Conservation (phyloP, 2,329 filamentous ascomycete genomes). For the Colletotrichum chrysophilum region DNA sequence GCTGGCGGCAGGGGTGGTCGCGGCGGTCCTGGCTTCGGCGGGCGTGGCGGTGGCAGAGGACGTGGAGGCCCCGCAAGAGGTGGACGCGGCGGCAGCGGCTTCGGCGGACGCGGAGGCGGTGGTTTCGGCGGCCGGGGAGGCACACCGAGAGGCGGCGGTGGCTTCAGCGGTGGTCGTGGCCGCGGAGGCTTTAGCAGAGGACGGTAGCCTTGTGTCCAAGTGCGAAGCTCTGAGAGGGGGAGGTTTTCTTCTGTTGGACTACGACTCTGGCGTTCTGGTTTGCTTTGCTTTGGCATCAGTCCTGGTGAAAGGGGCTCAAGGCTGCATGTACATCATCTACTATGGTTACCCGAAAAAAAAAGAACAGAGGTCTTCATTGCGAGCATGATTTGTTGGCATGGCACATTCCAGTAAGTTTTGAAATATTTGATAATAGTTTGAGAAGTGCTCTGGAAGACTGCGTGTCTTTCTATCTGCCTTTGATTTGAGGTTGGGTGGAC, state of each 20-base stretch:
- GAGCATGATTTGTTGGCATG: not conserved
- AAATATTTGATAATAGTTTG: not conserved
- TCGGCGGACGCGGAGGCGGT: slow-evolving; percentile 23
- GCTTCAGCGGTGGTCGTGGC: slow-evolving; percentile 17
- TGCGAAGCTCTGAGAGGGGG: not conserved
- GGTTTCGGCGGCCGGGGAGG: slow-evolving; percentile 28
- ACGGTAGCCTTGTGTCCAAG: not conserved
- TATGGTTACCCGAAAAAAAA: slow-evolving; percentile 15
- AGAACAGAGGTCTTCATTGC: slow-evolving; percentile 11
- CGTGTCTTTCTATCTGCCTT: not conserved
- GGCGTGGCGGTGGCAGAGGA: slow-evolving; percentile 29
- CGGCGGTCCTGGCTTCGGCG: slow-evolving; percentile 40
- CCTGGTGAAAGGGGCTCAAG: slow-evolving; percentile 11
- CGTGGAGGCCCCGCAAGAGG: slow-evolving; percentile 25
- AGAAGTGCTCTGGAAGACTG: not conserved
- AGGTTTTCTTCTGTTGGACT: slow-evolving; percentile 20
- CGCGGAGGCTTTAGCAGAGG: slow-evolving; percentile 24
- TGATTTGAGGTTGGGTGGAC: not conserved
- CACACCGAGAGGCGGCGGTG: slow-evolving; percentile 23
- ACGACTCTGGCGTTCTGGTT: slow-evolving; percentile 20
- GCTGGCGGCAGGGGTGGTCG: slow-evolving; percentile 45
- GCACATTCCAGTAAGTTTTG: not conserved
- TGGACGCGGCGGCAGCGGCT: slow-evolving; percentile 34
- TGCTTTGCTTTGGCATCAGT: slow-evolving; percentile 19
- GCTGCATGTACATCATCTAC: slow-evolving; percentile 20